phyloP scores from a whole-genome alignment of 2,329 filamentous ascomycete genomes.

The Cladosporium phlei region DNA sequence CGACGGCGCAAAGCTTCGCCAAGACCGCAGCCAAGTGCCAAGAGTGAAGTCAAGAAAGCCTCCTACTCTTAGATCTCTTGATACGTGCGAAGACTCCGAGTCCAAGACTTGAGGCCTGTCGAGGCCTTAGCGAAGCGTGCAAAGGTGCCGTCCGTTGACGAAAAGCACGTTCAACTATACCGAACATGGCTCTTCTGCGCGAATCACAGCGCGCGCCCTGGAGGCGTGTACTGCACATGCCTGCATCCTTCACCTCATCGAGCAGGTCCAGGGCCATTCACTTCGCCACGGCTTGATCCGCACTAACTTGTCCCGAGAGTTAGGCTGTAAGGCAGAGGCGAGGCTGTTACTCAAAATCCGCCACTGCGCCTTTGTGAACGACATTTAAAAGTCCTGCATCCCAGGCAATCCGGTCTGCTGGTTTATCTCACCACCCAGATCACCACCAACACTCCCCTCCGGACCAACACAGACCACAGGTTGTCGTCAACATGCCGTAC shows the following conservation, averaged over 20 bases:
- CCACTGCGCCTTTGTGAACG: background rate
- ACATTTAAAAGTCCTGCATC: background rate
- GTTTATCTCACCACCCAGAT: constrained; percentile 3
- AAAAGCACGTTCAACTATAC: no score
- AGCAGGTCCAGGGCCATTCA: no score
- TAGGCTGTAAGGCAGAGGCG: background rate
- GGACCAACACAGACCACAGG: constrained; percentile 12
- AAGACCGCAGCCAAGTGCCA: constrained; percentile 4
- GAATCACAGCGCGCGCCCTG: constrained; percentile 5
- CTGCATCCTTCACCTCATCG: constrained; percentile 1
- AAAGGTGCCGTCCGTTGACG: background rate
- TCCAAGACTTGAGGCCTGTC: background rate
- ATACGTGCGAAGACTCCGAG: background rate
- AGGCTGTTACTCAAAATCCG: background rate
- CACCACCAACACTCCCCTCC: background rate
- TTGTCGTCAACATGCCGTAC: constrained; percentile 36
- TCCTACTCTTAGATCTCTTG: background rate
- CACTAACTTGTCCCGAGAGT: background rate
- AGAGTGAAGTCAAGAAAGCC: constrained; percentile 1
- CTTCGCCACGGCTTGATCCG: background rate
- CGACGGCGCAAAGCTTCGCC: background rate
- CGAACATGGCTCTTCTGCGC: background rate
- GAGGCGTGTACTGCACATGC: constrained; percentile 1
- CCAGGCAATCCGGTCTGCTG: background rate
- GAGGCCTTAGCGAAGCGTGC: constrained; percentile 1